phyloP scores from a whole-genome alignment of 371 early-diverging fungal species.

The Rhizopus sp. region DNA sequence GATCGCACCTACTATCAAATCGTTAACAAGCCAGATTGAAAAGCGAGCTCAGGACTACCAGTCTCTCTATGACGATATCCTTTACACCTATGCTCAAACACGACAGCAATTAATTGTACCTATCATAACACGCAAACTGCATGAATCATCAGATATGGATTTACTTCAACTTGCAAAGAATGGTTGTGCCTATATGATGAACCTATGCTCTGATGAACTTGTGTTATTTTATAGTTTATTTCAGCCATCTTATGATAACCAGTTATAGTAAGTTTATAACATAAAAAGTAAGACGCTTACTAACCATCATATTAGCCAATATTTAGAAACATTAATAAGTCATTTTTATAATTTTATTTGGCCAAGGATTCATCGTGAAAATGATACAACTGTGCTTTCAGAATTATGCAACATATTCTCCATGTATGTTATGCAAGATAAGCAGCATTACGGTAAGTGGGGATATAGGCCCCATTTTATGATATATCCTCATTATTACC shows the following conservation, averaged over 20 bases:
- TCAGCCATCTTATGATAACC: slow-evolving; percentile 60
- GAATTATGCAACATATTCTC: slow-evolving; percentile 80
- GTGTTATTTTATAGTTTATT: slow-evolving; percentile 79
- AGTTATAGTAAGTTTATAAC: slow-evolving; percentile 41
- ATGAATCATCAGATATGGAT: slow-evolving; percentile 52
- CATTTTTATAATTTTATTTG: slow-evolving; percentile 83
- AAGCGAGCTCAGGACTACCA: slow-evolving; percentile 72
- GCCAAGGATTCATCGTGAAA: slow-evolving; percentile 85
- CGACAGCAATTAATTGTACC: slow-evolving; percentile 68
- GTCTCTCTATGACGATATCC: slow-evolving; percentile 72
- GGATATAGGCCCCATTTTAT: background rate
- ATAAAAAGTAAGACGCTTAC: background rate
- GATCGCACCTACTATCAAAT: slow-evolving; percentile 62
- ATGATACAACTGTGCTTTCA: slow-evolving; percentile 74
- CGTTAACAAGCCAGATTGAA: slow-evolving; percentile 74
- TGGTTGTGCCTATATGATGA: slow-evolving; percentile 79
- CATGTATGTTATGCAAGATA: slow-evolving; percentile 60
- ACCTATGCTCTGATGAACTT: slow-evolving; percentile 81
- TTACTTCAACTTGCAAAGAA: slow-evolving; percentile 66
- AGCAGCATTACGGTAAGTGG: slow-evolving; percentile 25
- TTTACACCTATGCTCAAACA: slow-evolving; percentile 69
- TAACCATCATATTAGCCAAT: slow-evolving; percentile 48
- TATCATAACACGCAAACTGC: slow-evolving; percentile 64
- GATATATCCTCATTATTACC: no score
- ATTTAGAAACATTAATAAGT: slow-evolving; percentile 65